Conservation (phyloP, 2,329 filamentous ascomycete species). For the Aspergillus luchuensis region DNA sequence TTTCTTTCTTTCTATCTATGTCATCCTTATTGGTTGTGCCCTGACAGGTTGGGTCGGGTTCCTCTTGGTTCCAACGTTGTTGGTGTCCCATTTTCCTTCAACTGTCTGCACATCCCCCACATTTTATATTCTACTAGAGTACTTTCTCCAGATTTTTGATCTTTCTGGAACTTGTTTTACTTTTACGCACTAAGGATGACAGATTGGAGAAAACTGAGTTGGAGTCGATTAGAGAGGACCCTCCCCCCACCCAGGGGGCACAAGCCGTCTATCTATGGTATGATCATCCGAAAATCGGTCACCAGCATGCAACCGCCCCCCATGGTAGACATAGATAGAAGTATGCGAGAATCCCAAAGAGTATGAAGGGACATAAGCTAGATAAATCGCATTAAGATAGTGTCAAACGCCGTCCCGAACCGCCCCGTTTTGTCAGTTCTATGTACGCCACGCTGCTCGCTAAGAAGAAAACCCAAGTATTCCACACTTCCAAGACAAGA, state of each 20-base stretch:
- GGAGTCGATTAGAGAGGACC: neutral
- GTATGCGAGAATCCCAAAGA: neutral
- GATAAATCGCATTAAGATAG: neutral
- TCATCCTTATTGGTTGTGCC: slow-evolving; percentile 12
- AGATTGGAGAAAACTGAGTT: neutral
- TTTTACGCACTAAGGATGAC: neutral
- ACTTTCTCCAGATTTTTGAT: neutral
- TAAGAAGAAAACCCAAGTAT: slow-evolving; percentile 11
- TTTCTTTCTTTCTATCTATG: neutral
- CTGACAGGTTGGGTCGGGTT: neutral
- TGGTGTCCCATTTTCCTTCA: neutral
- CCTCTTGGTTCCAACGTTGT: no score
- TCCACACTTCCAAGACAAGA: neutral
- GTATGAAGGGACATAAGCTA: slow-evolving; percentile 6
- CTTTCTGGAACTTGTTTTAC: neutral
- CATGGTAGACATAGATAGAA: slow-evolving; percentile 11
- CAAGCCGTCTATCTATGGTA: neutral
- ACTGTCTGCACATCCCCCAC: neutral
- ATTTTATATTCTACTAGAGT: neutral
- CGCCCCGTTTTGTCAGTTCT: slow-evolving; percentile 11
- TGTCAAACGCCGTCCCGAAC: slow-evolving; percentile 13
- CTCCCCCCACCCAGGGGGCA: neutral
- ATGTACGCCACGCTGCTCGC: slow-evolving; percentile 34
- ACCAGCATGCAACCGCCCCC: neutral
- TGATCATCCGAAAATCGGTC: neutral